These are phyloP conservation scores for Chimonanthus praecox DNA, from an alignment of 164 flowering plant species.

Conservation along the genomic window DNA sequence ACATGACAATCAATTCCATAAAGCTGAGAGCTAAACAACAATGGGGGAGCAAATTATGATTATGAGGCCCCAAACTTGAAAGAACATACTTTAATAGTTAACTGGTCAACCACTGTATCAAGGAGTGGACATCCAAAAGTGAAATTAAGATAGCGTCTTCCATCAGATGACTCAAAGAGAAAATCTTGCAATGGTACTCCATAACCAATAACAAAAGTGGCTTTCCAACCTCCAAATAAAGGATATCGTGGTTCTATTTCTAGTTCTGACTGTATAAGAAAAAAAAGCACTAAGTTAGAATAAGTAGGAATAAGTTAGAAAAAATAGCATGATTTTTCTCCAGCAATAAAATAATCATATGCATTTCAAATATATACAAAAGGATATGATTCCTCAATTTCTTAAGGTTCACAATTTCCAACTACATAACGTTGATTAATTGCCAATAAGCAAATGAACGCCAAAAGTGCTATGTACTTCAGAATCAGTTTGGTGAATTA, in stretches of 20 bases:
- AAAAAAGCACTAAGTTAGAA: slow-evolving; percentile 9
- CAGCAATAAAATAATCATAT: background rate
- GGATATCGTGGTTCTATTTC: slow-evolving; percentile 97
- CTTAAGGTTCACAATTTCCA: background rate
- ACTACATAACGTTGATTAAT: background rate
- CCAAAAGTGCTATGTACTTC: background rate
- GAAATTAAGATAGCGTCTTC: slow-evolving; percentile 86
- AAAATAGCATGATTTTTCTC: background rate
- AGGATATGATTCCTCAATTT: background rate
- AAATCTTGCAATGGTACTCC: slow-evolving; percentile 85
- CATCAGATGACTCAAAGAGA: slow-evolving; percentile 78
- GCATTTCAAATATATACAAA: background rate
- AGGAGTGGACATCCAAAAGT: slow-evolving; percentile 83
- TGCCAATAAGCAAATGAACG: background rate
- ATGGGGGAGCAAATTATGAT: background rate
- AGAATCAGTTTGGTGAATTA: background rate
- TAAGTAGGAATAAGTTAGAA: slow-evolving; percentile 2
- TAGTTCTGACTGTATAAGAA: slow-evolving; percentile 71
- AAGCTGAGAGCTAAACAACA: background rate
- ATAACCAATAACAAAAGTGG: slow-evolving; percentile 89
- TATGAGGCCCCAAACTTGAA: background rate
- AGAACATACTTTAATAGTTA: slow-evolving; percentile 63
- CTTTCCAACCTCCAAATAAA: slow-evolving; percentile 95
- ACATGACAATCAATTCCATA: background rate
- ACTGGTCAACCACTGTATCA: slow-evolving; percentile 78